Base-by-base conservation (phyloP, 768 basidiomycete genomes). In the Heimioporus sp. region DNA sequence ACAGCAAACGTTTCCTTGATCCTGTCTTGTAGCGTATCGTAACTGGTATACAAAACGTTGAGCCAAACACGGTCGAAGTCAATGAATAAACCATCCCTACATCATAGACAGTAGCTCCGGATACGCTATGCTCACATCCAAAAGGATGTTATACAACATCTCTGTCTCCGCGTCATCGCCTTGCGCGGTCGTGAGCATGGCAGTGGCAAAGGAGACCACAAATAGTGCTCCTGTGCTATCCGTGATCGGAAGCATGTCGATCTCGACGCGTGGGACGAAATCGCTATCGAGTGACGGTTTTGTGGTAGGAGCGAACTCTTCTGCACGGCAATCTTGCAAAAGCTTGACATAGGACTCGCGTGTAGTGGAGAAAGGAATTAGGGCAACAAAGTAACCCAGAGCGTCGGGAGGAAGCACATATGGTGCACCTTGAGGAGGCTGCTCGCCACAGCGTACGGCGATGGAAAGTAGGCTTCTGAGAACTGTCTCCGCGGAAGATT, bases 141-240 rank as follows among this genome's bases (percentile, higher is more conserved):
- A 81, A 30, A 97, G 75, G 31, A 96, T 65, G 43, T 77, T 77
- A 66, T 87, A 94, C 41, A 95, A 67, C 37, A 94, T 85, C 65
- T 91, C 82, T 2, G 85, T 86, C 70, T 97, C 94, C 2, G 77
- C 74, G 57, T 91, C 89, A 55, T 92, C 89, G 3, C 86, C 84
- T 61, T 90, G 85, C 1, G 89, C 85, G 8, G 81, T 86, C 40
- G 74, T 73, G 13, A 94, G 74, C 68, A 95, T 88, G 1, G 87
- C 83, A 3, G 82, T 82, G 36, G 85, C 74, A 61, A 95, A 87
- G 1, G 91, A 87, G 38, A 84, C 79, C 6, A 84, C 76, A 10
- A 95, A 76, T 10, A 96, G 72, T 2, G 91, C 91, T 6, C 78
- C 80, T 13, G 75, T 80, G 43, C 73, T 65, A 57, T 93, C 87